These are phyloP conservation scores for Fusarium luffae DNA, from an alignment of 2,329 filamentous ascomycete species.

Conservation along the genomic window DNA sequence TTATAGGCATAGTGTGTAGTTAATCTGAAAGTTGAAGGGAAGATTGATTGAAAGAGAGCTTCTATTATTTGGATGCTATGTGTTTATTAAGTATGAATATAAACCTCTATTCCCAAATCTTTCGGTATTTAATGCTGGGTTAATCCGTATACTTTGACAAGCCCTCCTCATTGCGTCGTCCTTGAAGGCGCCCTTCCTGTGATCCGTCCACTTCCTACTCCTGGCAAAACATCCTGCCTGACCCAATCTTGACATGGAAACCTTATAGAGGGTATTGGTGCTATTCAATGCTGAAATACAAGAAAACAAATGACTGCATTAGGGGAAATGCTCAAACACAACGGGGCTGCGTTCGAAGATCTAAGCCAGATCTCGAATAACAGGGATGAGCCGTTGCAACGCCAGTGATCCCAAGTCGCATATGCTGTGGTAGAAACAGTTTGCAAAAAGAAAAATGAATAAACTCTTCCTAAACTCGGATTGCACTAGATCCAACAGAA, in stretches of 20 bases:
- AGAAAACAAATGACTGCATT: slow-evolving; percentile 1
- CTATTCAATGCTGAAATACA: slow-evolving; percentile 13
- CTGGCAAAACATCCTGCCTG: slow-evolving; percentile 1
- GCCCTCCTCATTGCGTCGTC: background rate
- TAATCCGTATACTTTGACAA: background rate
- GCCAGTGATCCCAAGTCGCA: slow-evolving; percentile 2
- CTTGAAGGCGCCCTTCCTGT: background rate
- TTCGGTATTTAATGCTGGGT: background rate
- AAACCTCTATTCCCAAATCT: slow-evolving; percentile 2
- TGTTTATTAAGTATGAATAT: slow-evolving; percentile 7
- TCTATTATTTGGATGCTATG: background rate
- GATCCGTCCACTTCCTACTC: background rate
- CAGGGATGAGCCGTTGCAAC: slow-evolving; percentile 6
- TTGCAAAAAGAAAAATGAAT: slow-evolving; percentile 12
- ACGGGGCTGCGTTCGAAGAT: background rate
- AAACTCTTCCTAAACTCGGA: slow-evolving; percentile 1
- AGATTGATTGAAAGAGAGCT: background rate
- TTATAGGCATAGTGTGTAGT: background rate
- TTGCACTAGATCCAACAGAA: background rate
- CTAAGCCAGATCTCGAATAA: background rate
- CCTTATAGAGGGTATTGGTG: slow-evolving; percentile 25
- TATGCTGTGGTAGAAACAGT: slow-evolving; percentile 9
- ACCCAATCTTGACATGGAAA: slow-evolving; percentile 12
- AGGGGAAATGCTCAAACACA: background rate
- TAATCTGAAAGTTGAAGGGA: background rate